Base-by-base conservation (phyloP, 208 protist species). In the Wallacemonas sp. region DNA sequence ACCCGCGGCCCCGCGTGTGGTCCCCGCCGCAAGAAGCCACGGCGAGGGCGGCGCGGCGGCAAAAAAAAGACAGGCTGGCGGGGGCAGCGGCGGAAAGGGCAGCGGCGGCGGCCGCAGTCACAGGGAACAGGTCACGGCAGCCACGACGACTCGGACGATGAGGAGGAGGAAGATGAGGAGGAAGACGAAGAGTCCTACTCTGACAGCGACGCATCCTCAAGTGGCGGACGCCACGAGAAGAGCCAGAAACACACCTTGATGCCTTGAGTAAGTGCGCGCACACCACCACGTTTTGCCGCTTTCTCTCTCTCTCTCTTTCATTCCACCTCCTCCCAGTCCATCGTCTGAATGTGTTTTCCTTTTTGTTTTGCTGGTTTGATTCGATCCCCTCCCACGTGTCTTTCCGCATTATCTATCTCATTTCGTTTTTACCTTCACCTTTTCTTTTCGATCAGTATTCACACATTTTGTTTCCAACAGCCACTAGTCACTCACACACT, bases 381-480 rank as follows among this genome's bases (percentile, higher is more conserved):
- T n/a, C n/a, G n/a, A n/a, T n/a, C n/a, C n/a, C n/a, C n/a, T 47
- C 17, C 41, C 14, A 6, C 41, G 41, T 47, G 41, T 17, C 16
- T 41, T 41, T 41, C 36, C 36, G 36, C 16, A 49, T 49, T 23
- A 6, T 23, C 19, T 41, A 21, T 30, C 26, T 32, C 19, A 48
- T 32, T 63, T 63, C 30, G 1, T 23, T 63, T 48, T 46, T 63
- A 3, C 27, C 47, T 48, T 63, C 29, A 54, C 36, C 63, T 68
- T 39, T 30, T 61, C 67, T 69, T 41, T 58, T 29, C 58, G 19
- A 49, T 29, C 36, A n/a, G n/a, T n/a, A n/a, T n/a, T n/a, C n/a
- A n/a, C n/a, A n/a, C n/a, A n/a, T n/a, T n/a, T n/a, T n/a, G n/a
- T n/a, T n/a, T n/a, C n/a, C n/a, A n/a, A n/a, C n/a, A n/a, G n/a